Percentiles rank a stretch among this genome's conserved stretches.
Evolutionary conservation across 306 rosid species (phyloP).

Genomic region (Ziziphus jujuba): DNA sequence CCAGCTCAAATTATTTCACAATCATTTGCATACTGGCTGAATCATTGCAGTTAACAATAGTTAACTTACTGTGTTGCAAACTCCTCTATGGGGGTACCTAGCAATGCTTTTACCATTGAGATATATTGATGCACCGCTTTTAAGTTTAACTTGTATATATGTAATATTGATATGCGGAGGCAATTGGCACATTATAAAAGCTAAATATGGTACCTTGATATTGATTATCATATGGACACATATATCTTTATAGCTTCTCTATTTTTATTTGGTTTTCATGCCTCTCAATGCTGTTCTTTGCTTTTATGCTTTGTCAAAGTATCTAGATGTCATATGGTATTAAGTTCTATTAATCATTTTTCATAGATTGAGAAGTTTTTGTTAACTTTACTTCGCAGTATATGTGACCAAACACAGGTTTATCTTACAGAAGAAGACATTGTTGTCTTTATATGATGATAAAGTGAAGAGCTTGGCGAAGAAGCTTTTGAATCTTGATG

Average conservation of each 20-base stretch:
- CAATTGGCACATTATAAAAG: background rate
- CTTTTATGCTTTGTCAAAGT: constrained; percentile 16
- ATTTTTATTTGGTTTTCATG: constrained; percentile 11
- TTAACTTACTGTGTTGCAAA: background rate
- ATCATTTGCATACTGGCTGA: no score
- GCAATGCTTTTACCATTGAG: background rate
- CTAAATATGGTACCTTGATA: constrained; percentile 8
- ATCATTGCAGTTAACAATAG: background rate
- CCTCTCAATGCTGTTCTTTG: constrained; percentile 2
- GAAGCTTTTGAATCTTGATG: constrained; percentile 65
- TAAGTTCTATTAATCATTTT: constrained; percentile 11
- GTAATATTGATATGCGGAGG: background rate
- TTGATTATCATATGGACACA: constrained; percentile 2
- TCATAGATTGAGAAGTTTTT: constrained; percentile 12
- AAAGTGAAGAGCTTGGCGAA: constrained; percentile 73
- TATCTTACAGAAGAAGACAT: constrained; percentile 75
- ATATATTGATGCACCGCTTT: background rate
- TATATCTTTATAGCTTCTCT: constrained; percentile 9
- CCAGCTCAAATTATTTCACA: no score
- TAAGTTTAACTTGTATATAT: background rate
- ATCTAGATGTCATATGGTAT: constrained; percentile 15
- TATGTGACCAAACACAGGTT: constrained; percentile 26
- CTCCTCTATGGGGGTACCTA: background rate
- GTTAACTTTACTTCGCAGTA: constrained; percentile 4
- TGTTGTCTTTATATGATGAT: constrained; percentile 61